Conservation (phyloP, 352 stramenopile species). For the Pythium apleroticum region DNA sequence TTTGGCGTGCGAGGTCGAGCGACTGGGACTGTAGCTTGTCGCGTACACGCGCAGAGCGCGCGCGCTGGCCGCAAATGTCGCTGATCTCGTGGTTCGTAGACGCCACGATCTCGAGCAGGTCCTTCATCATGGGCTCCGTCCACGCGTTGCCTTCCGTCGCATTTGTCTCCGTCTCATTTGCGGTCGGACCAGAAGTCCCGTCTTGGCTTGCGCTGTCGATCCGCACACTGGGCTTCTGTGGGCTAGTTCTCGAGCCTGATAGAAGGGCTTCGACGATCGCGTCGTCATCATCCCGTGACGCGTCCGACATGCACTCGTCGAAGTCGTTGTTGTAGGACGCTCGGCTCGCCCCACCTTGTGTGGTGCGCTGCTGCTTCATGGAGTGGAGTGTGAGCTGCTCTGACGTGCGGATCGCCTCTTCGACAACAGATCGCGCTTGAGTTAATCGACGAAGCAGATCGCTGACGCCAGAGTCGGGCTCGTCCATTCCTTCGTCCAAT, state of each 20-base stretch:
- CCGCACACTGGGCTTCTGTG: neutral
- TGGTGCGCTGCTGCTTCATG: conserved; percentile 4
- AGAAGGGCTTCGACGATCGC: conserved; percentile 7
- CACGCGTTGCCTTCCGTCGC: conserved; percentile 15
- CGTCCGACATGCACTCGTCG: conserved; percentile 22
- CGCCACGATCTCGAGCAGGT: conserved; percentile 61
- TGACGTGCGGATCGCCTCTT: conserved; percentile 19
- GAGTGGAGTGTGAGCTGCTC: conserved; percentile 23
- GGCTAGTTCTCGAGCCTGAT: neutral
- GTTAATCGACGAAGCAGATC: conserved; percentile 6
- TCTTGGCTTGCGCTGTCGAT: neutral
- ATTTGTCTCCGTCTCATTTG: neutral
- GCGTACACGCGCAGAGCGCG: conserved; percentile 62
- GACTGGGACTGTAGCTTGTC: conserved; percentile 70
- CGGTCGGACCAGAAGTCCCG: neutral
- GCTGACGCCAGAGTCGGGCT: neutral
- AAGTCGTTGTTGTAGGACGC: neutral
- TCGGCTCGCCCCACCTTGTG: neutral
- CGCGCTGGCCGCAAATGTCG: conserved; percentile 50
- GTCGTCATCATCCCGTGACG: conserved; percentile 20
- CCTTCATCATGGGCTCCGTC: conserved; percentile 47
- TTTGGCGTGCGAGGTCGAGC: conserved; percentile 53
- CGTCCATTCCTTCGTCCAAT: neutral
- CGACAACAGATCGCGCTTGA: conserved; percentile 12
- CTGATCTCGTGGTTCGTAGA: conserved; percentile 39